Percentiles rank a stretch among this genome's conserved stretches.
phyloP scores from a whole-genome alignment of 768 basidiomycete species.

The Hortiboletus flavorubellus region DNA sequence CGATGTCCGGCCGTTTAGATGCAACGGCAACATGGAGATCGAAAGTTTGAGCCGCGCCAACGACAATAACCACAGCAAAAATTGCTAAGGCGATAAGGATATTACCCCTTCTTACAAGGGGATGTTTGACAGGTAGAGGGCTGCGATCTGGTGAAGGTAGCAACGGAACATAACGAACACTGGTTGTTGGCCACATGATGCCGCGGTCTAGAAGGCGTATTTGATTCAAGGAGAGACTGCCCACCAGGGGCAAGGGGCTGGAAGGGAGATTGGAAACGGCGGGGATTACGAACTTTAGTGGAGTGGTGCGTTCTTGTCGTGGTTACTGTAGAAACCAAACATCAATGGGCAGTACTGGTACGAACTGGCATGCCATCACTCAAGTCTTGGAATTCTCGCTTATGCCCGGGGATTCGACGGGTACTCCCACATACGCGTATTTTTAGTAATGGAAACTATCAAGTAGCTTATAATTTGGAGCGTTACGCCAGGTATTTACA shows the following conservation, averaged over 20 bases:
- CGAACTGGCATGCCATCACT: too few relatives aligned
- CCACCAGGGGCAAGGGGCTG: slow-evolving; percentile 8
- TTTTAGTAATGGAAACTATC: too few relatives aligned
- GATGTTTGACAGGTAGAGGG: slow-evolving; percentile 4
- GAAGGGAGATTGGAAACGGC: not conserved
- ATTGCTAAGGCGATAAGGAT: slow-evolving; percentile 5
- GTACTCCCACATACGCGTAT: too few relatives aligned
- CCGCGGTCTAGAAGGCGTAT: not conserved
- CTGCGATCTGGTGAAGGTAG: slow-evolving; percentile 4
- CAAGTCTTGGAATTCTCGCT: not conserved
- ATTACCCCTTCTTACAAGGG: slow-evolving; percentile 3
- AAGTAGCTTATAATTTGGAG: too few relatives aligned
- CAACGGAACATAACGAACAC: slow-evolving; percentile 12
- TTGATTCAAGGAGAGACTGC: not conserved
- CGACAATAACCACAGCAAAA: slow-evolving; percentile 7
- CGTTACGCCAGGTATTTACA: too few relatives aligned
- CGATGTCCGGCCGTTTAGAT: slow-evolving; percentile 1
- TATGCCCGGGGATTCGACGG: not conserved
- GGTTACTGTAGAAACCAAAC: not conserved
- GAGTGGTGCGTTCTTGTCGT: not conserved
- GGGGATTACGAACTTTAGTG: not conserved
- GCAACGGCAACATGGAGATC: slow-evolving; percentile 7
- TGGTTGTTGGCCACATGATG: slow-evolving; percentile 16
- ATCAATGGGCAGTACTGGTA: not conserved
- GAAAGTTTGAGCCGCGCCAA: slow-evolving; percentile 9